phyloP scores from a whole-genome alignment of 2,329 filamentous ascomycete genomes.

The Aspergillus pseudoterreus region DNA sequence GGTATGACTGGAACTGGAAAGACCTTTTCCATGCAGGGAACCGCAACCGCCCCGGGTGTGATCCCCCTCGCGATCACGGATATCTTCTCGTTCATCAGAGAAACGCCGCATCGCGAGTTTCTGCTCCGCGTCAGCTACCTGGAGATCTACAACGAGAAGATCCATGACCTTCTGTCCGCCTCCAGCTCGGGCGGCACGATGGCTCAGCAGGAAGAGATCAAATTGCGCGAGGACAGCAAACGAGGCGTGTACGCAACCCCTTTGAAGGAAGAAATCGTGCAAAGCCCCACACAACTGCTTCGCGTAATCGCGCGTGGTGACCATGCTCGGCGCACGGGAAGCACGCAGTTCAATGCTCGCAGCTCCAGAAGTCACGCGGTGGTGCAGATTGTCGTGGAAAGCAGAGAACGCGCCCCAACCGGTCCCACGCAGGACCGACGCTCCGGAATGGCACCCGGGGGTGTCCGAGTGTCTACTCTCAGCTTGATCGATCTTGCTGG shows the following conservation, averaged over 20 bases:
- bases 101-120: conserved; percentile 92
- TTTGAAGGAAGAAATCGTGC: conserved; percentile 96
- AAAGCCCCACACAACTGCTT: conserved; percentile 91
- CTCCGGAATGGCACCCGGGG: conserved; percentile 70
- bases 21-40: conserved; percentile 99
- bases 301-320: conserved; percentile 94
- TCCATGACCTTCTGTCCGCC: conserved; percentile 85
- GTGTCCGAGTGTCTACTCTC: conserved; percentile 89
- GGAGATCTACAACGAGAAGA: conserved; percentile 98
- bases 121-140: conserved; percentile 93
- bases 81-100: conserved; percentile 97
- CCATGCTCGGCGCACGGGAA: conserved; percentile 81
- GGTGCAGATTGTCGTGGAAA: conserved; percentile 97
- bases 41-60: conserved; percentile 88
- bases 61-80: conserved; percentile 97
- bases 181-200: conserved; percentile 57
- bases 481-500: conserved; percentile 95
- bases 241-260: conserved; percentile 94
- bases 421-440: conserved; percentile 57
- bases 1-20: conserved; percentile 99
- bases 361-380: conserved; percentile 98
- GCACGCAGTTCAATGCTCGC: conserved; percentile 93
- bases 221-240: conserved; percentile 93
- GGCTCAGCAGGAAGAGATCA: conserved; percentile 82
- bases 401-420: conserved; percentile 74